A percentile compares a stretch with the other conserved stretches of the same genome.
Conservation (phyloP, 345 rosid genomes). For the Noccaea bulbosa region DNA sequence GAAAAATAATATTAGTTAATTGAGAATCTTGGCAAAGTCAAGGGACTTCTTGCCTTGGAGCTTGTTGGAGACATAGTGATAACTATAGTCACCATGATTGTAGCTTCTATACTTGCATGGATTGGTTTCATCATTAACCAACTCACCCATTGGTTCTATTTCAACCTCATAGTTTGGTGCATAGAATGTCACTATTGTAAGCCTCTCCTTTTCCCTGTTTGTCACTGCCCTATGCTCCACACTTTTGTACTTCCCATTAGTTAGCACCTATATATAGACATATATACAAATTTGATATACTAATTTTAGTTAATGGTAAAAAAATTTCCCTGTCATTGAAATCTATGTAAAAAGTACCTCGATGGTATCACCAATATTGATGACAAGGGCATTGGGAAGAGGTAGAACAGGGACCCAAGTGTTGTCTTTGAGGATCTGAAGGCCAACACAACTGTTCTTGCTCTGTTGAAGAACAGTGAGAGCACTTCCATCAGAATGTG, state of each 20-base stretch:
- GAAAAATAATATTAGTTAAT: conserved; percentile 37
- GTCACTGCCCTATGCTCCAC: conserved; percentile 96
- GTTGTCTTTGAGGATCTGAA: conserved; percentile 78
- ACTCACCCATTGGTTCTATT: conserved; percentile 73
- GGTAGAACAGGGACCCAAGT: conserved; percentile 73
- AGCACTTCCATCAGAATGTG: conserved; percentile 99
- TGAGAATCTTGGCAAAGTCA: conserved; percentile 77
- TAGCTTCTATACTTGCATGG: conserved; percentile 86
- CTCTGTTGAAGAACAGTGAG: conserved; percentile 88
- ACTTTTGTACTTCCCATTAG: conserved; percentile 94
- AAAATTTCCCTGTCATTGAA: neutral
- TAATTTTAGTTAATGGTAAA: conserved; percentile 3
- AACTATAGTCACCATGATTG: conserved; percentile 89
- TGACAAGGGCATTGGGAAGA: conserved; percentile 68
- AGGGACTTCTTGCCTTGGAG: conserved; percentile 86
- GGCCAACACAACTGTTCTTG: conserved; percentile 67
- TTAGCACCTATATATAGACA: conserved; percentile 59
- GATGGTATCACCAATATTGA: conserved; percentile 90
- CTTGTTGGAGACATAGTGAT: conserved; percentile 82
- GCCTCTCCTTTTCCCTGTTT: conserved; percentile 68
- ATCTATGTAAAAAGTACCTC: conserved; percentile 50
- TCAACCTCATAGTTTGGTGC: conserved; percentile 92
- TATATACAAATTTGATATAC: neutral
- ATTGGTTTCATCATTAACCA: conserved; percentile 74
- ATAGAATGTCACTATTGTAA: conserved; percentile 92